Evolutionary conservation across 1,284 basidiomycete genomes (phyloP).

Genomic region (Ustilago vetiveriae): DNA sequence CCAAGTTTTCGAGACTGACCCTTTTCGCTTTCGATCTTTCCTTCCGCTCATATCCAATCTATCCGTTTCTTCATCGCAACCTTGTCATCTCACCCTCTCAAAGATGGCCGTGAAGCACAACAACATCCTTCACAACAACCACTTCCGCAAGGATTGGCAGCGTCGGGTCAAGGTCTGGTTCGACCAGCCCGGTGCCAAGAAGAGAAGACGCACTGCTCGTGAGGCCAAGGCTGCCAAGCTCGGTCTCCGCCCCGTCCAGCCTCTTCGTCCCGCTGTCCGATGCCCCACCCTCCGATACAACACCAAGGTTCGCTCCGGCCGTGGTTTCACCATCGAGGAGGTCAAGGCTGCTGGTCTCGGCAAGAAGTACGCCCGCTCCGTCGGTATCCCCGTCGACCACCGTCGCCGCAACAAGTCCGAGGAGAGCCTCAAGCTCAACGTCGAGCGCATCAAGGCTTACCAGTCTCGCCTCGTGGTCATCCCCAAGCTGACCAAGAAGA

Average conservation of each 20-base stretch:
- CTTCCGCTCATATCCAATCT: background rate
- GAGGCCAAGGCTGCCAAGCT: constrained; percentile 89
- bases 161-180: constrained; percentile 95
- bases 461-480: constrained; percentile 82
- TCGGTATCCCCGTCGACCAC: constrained; percentile 97
- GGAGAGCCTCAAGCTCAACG: constrained; percentile 95
- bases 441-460: constrained; percentile 94
- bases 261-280: constrained; percentile 96
- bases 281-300: constrained; percentile 98
- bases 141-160: constrained; percentile 90
- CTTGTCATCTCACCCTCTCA: constrained; percentile 2
- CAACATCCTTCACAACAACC: constrained; percentile 73
- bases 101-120: constrained; percentile 67
- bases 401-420: constrained; percentile 95
- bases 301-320: constrained; percentile 94
- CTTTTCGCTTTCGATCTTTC: background rate
- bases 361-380: constrained; percentile 88
- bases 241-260: constrained; percentile 89
- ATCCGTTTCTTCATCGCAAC: no score
- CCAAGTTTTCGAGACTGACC: constrained; percentile 23
- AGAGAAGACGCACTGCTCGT: constrained; percentile 91
- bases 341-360: constrained; percentile 96
- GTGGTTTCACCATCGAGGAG: constrained; percentile 94
- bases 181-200: constrained; percentile 98
- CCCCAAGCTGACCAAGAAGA: constrained; percentile 80